phyloP scores from a whole-genome alignment of 1,284 basidiomycete genomes.

The Butyriboletus regius region DNA sequence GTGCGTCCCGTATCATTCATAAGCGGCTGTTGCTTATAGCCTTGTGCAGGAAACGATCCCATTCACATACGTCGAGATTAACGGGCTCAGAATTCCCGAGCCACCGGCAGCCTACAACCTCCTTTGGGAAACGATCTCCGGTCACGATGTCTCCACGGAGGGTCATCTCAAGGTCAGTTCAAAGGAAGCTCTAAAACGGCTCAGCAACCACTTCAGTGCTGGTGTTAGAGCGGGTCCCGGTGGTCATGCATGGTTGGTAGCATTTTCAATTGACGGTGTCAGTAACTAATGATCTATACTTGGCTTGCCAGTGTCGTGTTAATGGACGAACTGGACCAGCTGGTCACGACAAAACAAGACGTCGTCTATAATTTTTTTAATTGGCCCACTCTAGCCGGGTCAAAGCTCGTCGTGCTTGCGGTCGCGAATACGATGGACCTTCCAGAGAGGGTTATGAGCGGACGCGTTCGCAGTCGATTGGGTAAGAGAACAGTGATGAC shows the following conservation, averaged over 20 bases:
- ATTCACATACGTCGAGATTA: conserved; percentile 97
- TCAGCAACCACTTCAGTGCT: conserved; percentile 57
- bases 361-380: conserved; percentile 99
- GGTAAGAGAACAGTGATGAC: conserved; percentile 46
- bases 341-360: conserved; percentile 92
- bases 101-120: conserved; percentile 81
- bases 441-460: conserved; percentile 86
- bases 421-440: conserved; percentile 99
- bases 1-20: conserved; percentile 38
- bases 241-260: conserved; percentile 60
- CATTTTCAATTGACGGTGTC: background rate
- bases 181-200: conserved; percentile 64
- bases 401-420: conserved; percentile 88
- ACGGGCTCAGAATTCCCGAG: conserved; percentile 87
- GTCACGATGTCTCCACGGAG: conserved; percentile 56
- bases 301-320: conserved; percentile 68
- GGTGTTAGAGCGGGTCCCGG: conserved; percentile 54
- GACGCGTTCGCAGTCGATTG: conserved; percentile 85
- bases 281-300: background rate
- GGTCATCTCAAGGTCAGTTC: conserved; percentile 60
- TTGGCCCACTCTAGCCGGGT: conserved; percentile 86
- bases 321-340: conserved; percentile 97
- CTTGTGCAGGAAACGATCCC: conserved; percentile 71
- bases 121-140: conserved; percentile 82
- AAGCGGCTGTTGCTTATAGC: background rate